phyloP scores from a whole-genome alignment of 495 filamentous ascomycete species.

The Apiosordaria backusii region DNA sequence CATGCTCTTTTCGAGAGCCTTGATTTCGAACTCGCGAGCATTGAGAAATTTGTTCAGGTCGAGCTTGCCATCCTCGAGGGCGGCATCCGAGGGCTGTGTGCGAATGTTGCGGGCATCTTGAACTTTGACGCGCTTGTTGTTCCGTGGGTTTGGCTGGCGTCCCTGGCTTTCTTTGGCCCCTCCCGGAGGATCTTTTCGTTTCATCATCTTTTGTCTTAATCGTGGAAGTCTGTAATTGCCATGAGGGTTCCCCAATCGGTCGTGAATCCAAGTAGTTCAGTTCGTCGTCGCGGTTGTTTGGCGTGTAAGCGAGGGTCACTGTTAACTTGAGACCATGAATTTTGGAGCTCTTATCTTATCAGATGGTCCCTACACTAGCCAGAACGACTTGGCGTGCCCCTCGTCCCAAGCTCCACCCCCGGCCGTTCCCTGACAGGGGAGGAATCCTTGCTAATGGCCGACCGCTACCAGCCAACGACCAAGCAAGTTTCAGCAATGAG shows the following conservation, averaged over 20 bases:
- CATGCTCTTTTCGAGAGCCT: constrained; percentile 76
- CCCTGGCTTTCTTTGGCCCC: constrained; percentile 1
- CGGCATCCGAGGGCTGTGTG: constrained; percentile 66
- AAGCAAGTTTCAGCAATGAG: neutral
- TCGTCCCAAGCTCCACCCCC: neutral
- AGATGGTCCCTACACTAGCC: constrained; percentile 5
- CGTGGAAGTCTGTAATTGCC: constrained; percentile 5
- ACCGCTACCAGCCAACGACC: constrained; percentile 5
- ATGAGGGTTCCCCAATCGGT: no score
- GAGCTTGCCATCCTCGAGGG: constrained; percentile 72
- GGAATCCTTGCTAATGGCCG: neutral
- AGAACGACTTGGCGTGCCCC: neutral
- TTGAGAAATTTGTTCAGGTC: constrained; percentile 77
- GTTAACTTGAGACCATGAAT: neutral
- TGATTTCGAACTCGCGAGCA: constrained; percentile 84
- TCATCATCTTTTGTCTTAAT: constrained; percentile 2
- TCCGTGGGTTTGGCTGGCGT: neutral
- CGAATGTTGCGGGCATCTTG: constrained; percentile 67
- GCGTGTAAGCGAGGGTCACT: neutral
- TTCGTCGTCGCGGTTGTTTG: neutral
- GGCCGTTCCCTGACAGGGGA: neutral
- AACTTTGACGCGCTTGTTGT: constrained; percentile 57
- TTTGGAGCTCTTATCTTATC: constrained; percentile 32
- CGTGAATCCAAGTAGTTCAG: no score
- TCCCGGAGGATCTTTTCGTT: constrained; percentile 27